phyloP scores from a whole-genome alignment of 2,329 filamentous ascomycete genomes.

The Metarhizium brunneum region DNA sequence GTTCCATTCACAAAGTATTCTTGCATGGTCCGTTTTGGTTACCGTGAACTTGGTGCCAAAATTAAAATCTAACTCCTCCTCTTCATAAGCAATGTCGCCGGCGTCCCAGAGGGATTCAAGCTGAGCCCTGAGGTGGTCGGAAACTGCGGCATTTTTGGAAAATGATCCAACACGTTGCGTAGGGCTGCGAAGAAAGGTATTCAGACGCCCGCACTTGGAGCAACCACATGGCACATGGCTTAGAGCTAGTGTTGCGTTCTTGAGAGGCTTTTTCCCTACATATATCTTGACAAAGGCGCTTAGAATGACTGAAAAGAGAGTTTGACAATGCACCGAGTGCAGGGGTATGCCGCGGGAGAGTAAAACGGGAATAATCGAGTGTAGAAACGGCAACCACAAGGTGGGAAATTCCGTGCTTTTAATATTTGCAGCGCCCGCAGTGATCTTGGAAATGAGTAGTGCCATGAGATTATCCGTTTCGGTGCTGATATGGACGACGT shows the following conservation, averaged over 20 bases:
- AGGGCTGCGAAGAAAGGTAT: constrained; percentile 15
- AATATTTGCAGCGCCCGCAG: constrained; percentile 9
- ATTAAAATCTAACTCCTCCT: too few species aligned
- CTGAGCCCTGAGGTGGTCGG: too few species aligned
- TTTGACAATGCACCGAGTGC: constrained; percentile 10
- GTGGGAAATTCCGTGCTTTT: constrained; percentile 8
- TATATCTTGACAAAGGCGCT: constrained; percentile 13
- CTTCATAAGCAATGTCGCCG: too few species aligned
- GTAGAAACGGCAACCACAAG: constrained; percentile 23
- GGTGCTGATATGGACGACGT: constrained; percentile 7
- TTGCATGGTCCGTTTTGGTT: constrained; percentile 13
- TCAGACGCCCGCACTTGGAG: constrained; percentile 14
- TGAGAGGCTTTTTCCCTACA: constrained; percentile 11
- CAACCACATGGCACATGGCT: constrained; percentile 13
- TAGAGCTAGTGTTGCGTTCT: constrained; percentile 1
- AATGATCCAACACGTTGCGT: too few species aligned
- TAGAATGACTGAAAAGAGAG: constrained; percentile 15
- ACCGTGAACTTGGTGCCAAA: constrained; percentile 11
- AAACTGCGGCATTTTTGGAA: too few species aligned
- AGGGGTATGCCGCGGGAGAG: constrained; percentile 5
- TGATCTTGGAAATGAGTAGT: constrained; percentile 12
- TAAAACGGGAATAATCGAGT: constrained; percentile 10
- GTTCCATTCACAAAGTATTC: not conserved
- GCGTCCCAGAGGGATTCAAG: too few species aligned
- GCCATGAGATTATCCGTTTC: constrained; percentile 9